phyloP scores from a whole-genome alignment of 352 stramenopile species.

The Blastocystis hominis region DNA sequence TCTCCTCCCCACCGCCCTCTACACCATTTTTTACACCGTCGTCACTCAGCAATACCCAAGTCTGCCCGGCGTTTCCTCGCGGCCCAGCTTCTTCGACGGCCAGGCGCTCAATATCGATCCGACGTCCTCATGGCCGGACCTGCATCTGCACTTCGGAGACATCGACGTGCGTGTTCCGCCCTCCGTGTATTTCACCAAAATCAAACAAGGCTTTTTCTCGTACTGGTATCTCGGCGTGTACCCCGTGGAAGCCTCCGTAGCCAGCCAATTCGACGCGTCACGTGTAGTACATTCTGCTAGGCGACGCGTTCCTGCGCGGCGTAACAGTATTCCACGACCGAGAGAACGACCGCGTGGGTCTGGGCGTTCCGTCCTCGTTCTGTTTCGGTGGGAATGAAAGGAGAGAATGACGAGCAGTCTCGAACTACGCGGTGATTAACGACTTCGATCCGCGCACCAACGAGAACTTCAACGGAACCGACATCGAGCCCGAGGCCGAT shows the following conservation, averaged over 20 bases:
- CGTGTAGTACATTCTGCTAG: constrained; percentile 1
- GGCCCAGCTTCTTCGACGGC: neutral
- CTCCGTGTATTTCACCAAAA: neutral
- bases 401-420: neutral
- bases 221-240: constrained; percentile 40
- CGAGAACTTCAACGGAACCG: neutral
- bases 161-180: neutral
- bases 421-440: neutral
- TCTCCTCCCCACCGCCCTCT: neutral
- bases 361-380: neutral
- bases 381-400: neutral
- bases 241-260: neutral
- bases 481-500: neutral
- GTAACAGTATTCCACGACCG: neutral
- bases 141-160: neutral
- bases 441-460: constrained; percentile 9
- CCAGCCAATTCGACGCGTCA: neutral
- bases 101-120: neutral
- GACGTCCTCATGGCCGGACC: neutral
- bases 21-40: neutral
- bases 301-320: constrained; percentile 3
- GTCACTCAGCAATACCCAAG: neutral
- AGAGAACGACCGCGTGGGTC: neutral
- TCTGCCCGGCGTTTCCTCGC: neutral
- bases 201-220: neutral